These are phyloP conservation scores for Botryobasidium botryosum DNA, from an alignment of 768 basidiomycete species.

Conservation along the genomic window DNA sequence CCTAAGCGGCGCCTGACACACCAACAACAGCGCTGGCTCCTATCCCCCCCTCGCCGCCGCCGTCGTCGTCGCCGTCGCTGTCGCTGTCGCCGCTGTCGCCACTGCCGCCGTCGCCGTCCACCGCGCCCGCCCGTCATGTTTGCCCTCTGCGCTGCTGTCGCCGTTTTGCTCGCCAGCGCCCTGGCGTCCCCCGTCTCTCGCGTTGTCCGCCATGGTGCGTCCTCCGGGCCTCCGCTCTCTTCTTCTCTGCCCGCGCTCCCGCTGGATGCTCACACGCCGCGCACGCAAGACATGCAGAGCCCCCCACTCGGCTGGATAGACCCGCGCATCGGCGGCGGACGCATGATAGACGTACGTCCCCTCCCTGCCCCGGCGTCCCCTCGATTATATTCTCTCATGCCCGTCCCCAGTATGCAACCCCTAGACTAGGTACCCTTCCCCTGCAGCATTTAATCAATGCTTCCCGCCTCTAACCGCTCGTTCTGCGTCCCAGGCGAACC, in stretches of 20 bases:
- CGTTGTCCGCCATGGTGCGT: neutral
- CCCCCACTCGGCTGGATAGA: slow-evolving; percentile 49
- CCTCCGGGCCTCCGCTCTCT: neutral
- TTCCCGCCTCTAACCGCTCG: slow-evolving; percentile 9
- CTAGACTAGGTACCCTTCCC: slow-evolving; percentile 3
- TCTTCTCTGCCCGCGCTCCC: neutral
- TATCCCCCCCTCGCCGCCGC: neutral
- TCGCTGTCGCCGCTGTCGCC: neutral
- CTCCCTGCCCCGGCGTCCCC: neutral
- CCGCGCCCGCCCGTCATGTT: neutral
- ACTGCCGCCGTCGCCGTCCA: neutral
- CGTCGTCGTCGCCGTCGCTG: neutral
- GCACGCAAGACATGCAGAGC: neutral
- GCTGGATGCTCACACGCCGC: neutral
- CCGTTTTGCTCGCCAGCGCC: neutral
- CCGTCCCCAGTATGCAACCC: neutral
- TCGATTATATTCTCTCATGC: slow-evolving; percentile 1
- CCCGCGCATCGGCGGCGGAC: slow-evolving; percentile 56
- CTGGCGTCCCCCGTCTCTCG: neutral
- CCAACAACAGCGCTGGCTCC: neutral
- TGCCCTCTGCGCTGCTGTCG: neutral
- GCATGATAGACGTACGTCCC: slow-evolving; percentile 51
- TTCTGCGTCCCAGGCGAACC: slow-evolving; percentile 56
- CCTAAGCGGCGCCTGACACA: neutral
- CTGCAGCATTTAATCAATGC: neutral